Conservation (phyloP, 148 eudicot species). For the Hydrangea macrophylla region DNA sequence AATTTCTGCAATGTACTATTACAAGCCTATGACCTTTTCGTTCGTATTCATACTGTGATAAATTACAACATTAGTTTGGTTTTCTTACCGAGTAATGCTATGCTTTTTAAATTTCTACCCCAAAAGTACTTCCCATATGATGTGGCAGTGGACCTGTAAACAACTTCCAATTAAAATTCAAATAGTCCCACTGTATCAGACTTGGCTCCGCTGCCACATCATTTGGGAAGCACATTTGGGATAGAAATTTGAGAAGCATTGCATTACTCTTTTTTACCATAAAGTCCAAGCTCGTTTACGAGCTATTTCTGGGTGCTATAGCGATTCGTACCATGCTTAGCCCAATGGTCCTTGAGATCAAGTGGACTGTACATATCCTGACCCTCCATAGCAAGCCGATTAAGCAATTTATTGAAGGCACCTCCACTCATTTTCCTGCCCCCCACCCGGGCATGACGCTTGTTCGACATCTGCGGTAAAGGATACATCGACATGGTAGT, state of each 20-base stretch:
- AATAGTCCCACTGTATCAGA: too few relatives aligned
- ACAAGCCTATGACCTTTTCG: background rate
- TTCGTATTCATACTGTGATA: background rate
- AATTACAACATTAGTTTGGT: background rate
- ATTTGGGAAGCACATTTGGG: too few relatives aligned
- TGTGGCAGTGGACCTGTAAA: too few relatives aligned
- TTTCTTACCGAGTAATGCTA: too few relatives aligned
- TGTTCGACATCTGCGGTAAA: constrained; percentile 34
- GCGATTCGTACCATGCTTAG: constrained; percentile 41
- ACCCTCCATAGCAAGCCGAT: constrained; percentile 35
- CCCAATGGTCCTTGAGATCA: constrained; percentile 45
- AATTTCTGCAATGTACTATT: background rate
- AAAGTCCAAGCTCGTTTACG: background rate
- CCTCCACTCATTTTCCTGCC: constrained; percentile 48
- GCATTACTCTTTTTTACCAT: background rate
- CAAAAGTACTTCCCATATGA: too few relatives aligned
- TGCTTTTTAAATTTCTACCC: too few relatives aligned
- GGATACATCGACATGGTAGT: constrained; percentile 43
- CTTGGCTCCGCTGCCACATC: too few relatives aligned
- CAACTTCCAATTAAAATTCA: too few relatives aligned
- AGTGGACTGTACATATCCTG: constrained; percentile 31
- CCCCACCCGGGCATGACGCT: constrained; percentile 37
- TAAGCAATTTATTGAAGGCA: constrained; percentile 34
- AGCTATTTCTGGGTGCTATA: constrained; percentile 37
- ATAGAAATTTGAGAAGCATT: too few relatives aligned